Evolutionary conservation across 257 asterid species (phyloP), one percentile per base, ranked within the genome.

Genomic region (Solanum tarapatanum): DNA sequence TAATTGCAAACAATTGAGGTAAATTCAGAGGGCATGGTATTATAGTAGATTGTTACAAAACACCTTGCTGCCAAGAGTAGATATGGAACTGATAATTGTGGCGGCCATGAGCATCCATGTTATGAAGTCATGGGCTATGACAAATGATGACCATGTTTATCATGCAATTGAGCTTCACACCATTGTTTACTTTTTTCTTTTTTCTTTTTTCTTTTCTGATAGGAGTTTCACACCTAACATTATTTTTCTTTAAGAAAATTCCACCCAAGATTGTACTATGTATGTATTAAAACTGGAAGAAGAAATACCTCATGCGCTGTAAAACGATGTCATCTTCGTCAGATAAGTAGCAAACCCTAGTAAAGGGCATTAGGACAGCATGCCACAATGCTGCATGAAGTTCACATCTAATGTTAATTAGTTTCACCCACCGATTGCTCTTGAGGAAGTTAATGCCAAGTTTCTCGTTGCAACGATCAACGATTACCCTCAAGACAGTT

Each of bases 341-440:
- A 48, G 90, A 92, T 90, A 96, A 90, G 93, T 91, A 91, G 92
- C 94, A 89, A 89, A 95, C 66, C 91, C 88, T 94, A 17, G 98
- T 90, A 89, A 84, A 90, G 88, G 95, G 95, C 96, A 88, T 92
- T 73, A 95, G 86, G 87, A 89, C 91, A 90, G 93, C 98, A 89
- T 80, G 80, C 98, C 98, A 94, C 86, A 94, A 86, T 32, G 91
- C 93, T 36, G 89, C 89, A 86, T 80, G 94, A 76, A 88, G 89
- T 87, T 92, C 94, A 89, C 92, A 92, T 88, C 91, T 93, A 24
- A 96, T 82, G 48, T 88, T 86, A 62, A 91, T 77, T 76, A 96
- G 82, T 88, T 90, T 94, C 84, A 92, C 93, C 99, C 99, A 96
- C 92, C 89, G 92, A 85, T 95, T 92, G 82, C 89, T 28, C 88